These are phyloP conservation scores for Bremia lactucae DNA, from an alignment of 352 stramenopile genomes.

Conservation along the genomic window DNA sequence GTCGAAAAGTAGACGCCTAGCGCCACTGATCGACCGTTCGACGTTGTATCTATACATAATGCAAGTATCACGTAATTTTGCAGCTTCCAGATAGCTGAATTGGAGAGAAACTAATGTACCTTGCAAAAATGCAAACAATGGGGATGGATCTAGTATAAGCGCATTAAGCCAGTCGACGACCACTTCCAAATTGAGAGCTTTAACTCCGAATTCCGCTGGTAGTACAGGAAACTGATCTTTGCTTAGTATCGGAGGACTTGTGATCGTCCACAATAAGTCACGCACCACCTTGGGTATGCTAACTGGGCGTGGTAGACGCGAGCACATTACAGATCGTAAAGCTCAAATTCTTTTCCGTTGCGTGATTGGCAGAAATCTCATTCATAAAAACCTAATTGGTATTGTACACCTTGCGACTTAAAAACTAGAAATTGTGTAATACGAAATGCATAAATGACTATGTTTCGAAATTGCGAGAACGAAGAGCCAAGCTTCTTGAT, in stretches of 20 bases:
- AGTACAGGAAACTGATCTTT: conserved; percentile 33
- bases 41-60: conserved; percentile 24
- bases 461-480: too few relatives aligned
- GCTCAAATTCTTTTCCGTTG: too few relatives aligned
- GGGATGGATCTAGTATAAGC: conserved; percentile 31
- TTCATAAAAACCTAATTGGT: too few relatives aligned
- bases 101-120: conserved; percentile 12
- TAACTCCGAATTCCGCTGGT: conserved; percentile 23
- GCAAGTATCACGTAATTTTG: not conserved
- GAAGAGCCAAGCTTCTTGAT: not conserved
- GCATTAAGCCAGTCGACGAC: conserved; percentile 40
- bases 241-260: conserved; percentile 50
- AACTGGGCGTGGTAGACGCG: conserved; percentile 5
- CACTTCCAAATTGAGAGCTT: conserved; percentile 10
- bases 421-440: too few relatives aligned
- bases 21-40: conserved; percentile 28
- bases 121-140: conserved; percentile 41
- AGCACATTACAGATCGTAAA: too few relatives aligned
- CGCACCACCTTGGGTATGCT: conserved; percentile 44
- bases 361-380: too few relatives aligned
- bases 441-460: too few relatives aligned
- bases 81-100: not conserved
- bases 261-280: conserved; percentile 51
- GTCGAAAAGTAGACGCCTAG: conserved; percentile 64
- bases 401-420: too few relatives aligned